A percentile compares a stretch with the other conserved stretches of the same genome.
phyloP scores from a whole-genome alignment of 2,329 filamentous ascomycete species.

The Fusarium metavorans region DNA sequence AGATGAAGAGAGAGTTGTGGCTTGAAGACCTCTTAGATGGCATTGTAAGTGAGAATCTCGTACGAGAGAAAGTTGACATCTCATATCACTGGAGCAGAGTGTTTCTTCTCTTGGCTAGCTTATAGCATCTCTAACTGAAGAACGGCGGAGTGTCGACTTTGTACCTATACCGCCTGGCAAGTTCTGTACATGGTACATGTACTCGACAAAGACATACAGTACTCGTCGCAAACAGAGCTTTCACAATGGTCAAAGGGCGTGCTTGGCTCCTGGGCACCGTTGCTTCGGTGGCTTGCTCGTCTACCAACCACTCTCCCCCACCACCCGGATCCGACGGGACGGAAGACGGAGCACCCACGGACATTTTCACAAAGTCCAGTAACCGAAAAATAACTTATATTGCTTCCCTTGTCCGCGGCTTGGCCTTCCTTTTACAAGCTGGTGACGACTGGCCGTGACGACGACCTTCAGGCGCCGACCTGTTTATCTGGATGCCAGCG shows the following conservation, averaged over 20 bases:
- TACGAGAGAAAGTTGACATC: neutral
- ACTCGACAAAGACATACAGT: neutral
- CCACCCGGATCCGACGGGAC: constrained; percentile 19
- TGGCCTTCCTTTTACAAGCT: neutral
- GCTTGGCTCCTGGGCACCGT: neutral
- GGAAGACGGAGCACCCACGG: neutral
- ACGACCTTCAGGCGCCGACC: constrained; percentile 1
- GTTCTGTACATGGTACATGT: neutral
- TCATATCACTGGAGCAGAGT: neutral
- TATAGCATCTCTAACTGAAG: neutral
- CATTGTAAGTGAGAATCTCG: neutral
- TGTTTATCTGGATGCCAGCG: neutral
- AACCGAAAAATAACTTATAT: constrained; percentile 1
- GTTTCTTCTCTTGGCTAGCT: neutral
- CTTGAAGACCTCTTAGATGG: neutral
- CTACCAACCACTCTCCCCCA: neutral
- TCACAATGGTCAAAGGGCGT: neutral
- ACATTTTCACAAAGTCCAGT: neutral
- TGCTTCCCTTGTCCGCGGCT: neutral
- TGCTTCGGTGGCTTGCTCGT: neutral
- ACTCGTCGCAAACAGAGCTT: neutral
- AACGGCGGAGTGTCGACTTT: neutral
- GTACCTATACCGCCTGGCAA: neutral
- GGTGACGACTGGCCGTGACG: neutral
- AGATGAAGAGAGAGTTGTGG: neutral